Evolutionary conservation across 1,139 yeast genomes (phyloP).

Genomic region (Taphrina deformans): DNA sequence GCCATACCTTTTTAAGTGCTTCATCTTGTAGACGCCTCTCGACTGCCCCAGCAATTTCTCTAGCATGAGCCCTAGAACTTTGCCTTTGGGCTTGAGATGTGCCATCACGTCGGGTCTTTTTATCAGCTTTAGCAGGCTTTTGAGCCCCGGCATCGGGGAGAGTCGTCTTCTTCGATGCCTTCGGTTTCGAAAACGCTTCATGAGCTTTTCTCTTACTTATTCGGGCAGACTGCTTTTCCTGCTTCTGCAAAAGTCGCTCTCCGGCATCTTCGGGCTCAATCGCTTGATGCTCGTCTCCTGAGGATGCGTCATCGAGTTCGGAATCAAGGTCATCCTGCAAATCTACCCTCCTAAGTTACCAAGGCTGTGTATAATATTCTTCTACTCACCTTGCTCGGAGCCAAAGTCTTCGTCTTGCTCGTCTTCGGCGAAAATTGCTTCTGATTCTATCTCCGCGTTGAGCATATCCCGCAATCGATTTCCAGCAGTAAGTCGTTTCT

Average conservation of each 20-base stretch:
- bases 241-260: constrained; percentile 45
- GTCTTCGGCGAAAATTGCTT: constrained; percentile 74
- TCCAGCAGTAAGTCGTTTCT: constrained; percentile 87
- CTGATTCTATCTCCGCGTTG: constrained; percentile 60
- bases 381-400: constrained; percentile 27
- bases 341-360: constrained; percentile 44
- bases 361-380: background rate
- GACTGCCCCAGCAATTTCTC: constrained; percentile 74
- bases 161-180: background rate
- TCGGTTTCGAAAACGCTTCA: constrained; percentile 29
- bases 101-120: constrained; percentile 17
- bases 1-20: constrained; percentile 65
- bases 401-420: constrained; percentile 78
- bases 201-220: constrained; percentile 19
- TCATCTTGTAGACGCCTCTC: constrained; percentile 70
- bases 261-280: constrained; percentile 40
- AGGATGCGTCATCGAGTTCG: constrained; percentile 38
- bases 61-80: constrained; percentile 75
- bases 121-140: constrained; percentile 26
- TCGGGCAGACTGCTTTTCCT: constrained; percentile 39
- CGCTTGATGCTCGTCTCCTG: constrained; percentile 39
- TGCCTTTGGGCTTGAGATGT: constrained; percentile 55
- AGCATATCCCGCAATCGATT: constrained; percentile 72
- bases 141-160: background rate
- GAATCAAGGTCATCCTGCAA: constrained; percentile 41